Percentiles rank a stretch among this genome's conserved stretches.
Conservation (phyloP, 768 basidiomycete species). For the Trametes meyenii region DNA sequence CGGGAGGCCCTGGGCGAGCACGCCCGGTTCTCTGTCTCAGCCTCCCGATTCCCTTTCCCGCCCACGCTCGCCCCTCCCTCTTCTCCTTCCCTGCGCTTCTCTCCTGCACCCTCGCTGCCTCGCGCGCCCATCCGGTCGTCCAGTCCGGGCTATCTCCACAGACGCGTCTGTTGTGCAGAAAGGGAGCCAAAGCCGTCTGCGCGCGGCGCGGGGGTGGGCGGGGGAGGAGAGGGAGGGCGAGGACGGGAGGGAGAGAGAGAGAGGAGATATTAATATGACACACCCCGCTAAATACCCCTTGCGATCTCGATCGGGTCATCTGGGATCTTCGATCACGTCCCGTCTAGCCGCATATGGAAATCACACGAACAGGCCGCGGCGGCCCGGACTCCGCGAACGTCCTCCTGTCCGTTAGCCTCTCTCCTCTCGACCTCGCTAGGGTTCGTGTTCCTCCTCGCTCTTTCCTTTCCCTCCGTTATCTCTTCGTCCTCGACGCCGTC, state of each 20-base stretch:
- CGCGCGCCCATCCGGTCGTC: not conserved
- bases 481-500: not conserved
- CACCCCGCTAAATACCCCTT: not conserved
- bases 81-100: not conserved
- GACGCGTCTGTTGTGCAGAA: not conserved
- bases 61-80: not conserved
- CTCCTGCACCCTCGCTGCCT: not conserved
- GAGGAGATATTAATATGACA: not conserved
- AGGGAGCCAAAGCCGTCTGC: not conserved
- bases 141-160: too few species aligned
- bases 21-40: not conserved
- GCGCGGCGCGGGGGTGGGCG: too few species aligned
- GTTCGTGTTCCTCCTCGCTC: not conserved
- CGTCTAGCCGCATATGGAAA: not conserved
- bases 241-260: not conserved
- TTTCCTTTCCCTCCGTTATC: not conserved
- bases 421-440: too few species aligned
- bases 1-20: too few species aligned
- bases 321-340: constrained; percentile 5
- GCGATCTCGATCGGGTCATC: constrained; percentile 1
- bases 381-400: constrained; percentile 10
- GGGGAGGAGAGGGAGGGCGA: not conserved
- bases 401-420: not conserved
- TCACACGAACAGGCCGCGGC: not conserved
- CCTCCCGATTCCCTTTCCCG: not conserved